phyloP scores from a whole-genome alignment of 177 flowering plant species.

The Tripterygium wilfordii region DNA sequence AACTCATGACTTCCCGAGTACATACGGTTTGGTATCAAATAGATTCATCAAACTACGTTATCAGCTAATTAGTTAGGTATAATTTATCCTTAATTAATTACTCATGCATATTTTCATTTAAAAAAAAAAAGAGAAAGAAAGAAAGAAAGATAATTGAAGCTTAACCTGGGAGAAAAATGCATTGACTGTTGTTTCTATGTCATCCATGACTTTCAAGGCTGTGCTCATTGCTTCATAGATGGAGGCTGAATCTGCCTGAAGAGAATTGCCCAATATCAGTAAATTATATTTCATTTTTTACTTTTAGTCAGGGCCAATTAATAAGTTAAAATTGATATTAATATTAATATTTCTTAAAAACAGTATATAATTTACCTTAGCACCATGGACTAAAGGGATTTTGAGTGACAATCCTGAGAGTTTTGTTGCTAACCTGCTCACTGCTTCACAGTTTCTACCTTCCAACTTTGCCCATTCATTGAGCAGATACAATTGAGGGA shows the following conservation, averaged over 20 bases:
- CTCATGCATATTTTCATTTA: background rate
- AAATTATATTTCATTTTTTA: background rate
- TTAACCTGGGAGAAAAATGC: conserved; percentile 29
- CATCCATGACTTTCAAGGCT: conserved; percentile 37
- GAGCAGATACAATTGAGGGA: conserved; percentile 33
- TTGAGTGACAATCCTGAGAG: conserved; percentile 28
- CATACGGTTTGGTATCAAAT: too few species aligned
- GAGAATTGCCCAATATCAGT: background rate
- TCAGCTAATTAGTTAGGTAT: too few species aligned
- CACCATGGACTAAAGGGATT: conserved; percentile 44
- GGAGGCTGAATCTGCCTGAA: conserved; percentile 29
- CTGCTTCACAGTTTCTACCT: conserved; percentile 45
- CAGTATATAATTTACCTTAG: conserved; percentile 34
- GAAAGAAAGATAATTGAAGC: background rate
- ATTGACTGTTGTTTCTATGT: conserved; percentile 24
- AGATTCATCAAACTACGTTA: too few species aligned
- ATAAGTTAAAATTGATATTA: background rate
- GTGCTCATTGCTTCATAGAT: conserved; percentile 27
- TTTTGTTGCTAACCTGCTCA: conserved; percentile 32
- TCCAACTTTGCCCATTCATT: conserved; percentile 59
- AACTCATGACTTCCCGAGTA: too few species aligned
- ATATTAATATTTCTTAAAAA: background rate
- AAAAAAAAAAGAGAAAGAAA: background rate
- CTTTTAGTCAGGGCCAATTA: background rate
- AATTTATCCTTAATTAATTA: too few species aligned